A percentile compares a stretch with the other conserved stretches of the same genome.
Conservation (phyloP, 176 grass and related monocot species). For the Tuctoria greenei region DNA sequence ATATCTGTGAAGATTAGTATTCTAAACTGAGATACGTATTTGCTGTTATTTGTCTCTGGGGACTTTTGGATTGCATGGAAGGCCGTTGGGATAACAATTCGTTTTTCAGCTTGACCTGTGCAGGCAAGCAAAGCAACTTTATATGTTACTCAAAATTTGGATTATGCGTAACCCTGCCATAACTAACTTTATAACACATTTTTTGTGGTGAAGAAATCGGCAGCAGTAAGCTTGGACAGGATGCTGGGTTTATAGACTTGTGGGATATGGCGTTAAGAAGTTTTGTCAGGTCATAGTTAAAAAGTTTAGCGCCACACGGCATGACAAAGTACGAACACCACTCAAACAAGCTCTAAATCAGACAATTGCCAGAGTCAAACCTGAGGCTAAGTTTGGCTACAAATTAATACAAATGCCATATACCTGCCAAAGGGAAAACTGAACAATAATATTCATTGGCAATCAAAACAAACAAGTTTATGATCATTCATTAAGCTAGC, state of each 20-base stretch:
- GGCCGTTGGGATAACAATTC: neutral
- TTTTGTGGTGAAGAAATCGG: neutral
- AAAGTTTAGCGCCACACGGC: too few species aligned
- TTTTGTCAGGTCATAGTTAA: too few species aligned
- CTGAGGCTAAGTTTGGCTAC: too few species aligned
- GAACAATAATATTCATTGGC: neutral
- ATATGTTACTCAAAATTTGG: neutral
- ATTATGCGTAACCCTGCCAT: too few species aligned
- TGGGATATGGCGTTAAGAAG: too few species aligned
- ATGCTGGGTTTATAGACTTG: too few species aligned
- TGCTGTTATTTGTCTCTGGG: neutral
- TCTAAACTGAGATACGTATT: constrained; percentile 5
- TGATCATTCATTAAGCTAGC: neutral
- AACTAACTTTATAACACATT: too few species aligned
- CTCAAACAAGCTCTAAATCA: too few species aligned
- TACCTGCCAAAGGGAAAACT: neutral
- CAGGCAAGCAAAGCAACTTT: neutral
- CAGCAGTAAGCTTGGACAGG: too few species aligned
- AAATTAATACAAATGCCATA: too few species aligned
- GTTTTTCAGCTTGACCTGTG: neutral
- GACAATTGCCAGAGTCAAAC: neutral
- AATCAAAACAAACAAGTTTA: neutral
- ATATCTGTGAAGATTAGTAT: constrained; percentile 8
- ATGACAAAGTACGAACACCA: too few species aligned
- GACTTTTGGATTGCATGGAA: neutral